phyloP scores from a whole-genome alignment of 2,329 filamentous ascomycete species.

The Fusarium nurragi region DNA sequence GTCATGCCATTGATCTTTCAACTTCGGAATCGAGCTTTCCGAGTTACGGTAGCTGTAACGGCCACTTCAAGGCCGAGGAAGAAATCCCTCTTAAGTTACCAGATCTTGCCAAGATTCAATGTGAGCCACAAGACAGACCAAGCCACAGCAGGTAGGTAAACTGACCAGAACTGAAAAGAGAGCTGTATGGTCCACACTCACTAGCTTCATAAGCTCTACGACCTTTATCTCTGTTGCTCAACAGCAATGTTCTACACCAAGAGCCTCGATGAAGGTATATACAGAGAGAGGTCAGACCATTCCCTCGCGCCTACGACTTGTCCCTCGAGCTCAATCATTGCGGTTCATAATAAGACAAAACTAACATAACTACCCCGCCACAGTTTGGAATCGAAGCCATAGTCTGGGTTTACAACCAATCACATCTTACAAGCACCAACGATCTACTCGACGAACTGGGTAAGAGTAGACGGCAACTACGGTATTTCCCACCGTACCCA shows the following conservation, averaged over 20 bases:
- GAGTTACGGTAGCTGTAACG: constrained; percentile 11
- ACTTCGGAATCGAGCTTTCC: not conserved
- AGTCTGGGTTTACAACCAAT: constrained; percentile 26
- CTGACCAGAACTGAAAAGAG: not conserved
- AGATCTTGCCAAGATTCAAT: not conserved
- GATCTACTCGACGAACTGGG: not conserved
- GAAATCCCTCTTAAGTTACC: not conserved
- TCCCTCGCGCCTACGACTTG: too few relatives aligned
- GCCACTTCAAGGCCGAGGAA: not conserved
- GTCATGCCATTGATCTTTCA: not conserved
- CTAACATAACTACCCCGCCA: not conserved
- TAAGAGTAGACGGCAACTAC: not conserved
- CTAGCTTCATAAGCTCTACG: not conserved
- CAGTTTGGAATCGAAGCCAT: not conserved
- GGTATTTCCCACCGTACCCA: constrained; percentile 19
- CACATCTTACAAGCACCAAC: not conserved
- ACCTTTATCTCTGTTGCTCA: not conserved
- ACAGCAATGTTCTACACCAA: not conserved
- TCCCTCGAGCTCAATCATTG: not conserved
- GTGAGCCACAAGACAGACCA: not conserved
- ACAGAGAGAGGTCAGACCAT: not conserved
- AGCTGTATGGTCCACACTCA: not conserved
- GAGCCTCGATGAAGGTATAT: not conserved
- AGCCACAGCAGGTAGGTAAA: not conserved
- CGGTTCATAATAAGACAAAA: not conserved